Conservation (phyloP, 257 asterid species). For the Primulina tabacum region DNA sequence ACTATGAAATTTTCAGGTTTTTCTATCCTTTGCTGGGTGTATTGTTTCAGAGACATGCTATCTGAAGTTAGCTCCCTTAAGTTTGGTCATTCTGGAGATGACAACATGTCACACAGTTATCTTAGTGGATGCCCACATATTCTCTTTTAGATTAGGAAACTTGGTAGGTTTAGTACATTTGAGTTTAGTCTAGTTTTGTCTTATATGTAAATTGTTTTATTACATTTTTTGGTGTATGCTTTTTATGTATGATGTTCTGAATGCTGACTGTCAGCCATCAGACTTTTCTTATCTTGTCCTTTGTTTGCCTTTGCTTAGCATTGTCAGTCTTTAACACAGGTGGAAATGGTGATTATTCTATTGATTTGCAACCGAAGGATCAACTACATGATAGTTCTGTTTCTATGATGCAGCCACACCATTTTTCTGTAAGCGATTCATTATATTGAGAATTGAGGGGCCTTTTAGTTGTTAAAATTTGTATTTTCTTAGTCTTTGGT, state of each 20-base stretch:
- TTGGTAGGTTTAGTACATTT: neutral
- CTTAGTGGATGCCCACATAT: no score
- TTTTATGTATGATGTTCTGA: neutral
- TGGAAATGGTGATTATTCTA: slow-evolving; percentile 72
- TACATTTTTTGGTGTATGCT: no score
- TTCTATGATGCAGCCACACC: slow-evolving; percentile 93
- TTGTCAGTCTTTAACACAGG: slow-evolving; percentile 44
- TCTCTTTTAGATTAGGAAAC: no score
- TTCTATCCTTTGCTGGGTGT: slow-evolving; percentile 9
- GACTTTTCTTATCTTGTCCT: neutral
- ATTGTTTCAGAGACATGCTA: no score
- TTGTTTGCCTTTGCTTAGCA: neutral
- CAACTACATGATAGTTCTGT: slow-evolving; percentile 73
- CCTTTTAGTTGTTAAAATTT: neutral
- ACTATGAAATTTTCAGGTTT: slow-evolving; percentile 1
- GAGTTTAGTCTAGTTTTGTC: slow-evolving; percentile 5
- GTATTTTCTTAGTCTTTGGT: slow-evolving; percentile 22
- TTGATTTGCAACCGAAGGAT: slow-evolving; percentile 92
- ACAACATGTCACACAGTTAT: no score
- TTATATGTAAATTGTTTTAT: no score
- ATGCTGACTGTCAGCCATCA: slow-evolving; percentile 1
- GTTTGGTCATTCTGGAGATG: no score
- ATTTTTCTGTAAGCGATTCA: slow-evolving; percentile 65
- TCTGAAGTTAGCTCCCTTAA: no score
- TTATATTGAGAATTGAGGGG: slow-evolving; percentile 18